phyloP scores from a whole-genome alignment of 257 asterid species.

The Penstemon newberryi region DNA sequence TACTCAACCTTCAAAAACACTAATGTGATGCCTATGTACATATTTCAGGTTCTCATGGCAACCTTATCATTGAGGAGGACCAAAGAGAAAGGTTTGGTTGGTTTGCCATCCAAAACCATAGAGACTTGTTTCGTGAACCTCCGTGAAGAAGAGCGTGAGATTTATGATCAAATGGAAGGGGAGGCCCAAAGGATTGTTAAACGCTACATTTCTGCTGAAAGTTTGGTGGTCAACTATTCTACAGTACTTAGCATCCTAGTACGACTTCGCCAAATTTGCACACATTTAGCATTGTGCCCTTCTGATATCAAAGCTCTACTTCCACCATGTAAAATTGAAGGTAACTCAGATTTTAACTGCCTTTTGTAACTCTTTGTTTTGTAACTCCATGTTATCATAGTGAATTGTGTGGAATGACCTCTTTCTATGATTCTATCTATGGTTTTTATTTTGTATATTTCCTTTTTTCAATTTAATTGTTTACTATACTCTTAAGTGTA shows the following conservation, averaged over 20 bases:
- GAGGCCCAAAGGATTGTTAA: conserved; percentile 44
- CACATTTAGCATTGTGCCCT: conserved; percentile 47
- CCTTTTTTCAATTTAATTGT: no score
- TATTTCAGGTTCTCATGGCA: conserved; percentile 52
- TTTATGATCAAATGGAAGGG: conserved; percentile 59
- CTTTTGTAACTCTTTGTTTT: no score
- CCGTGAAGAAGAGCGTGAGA: conserved; percentile 50
- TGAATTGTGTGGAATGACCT: no score
- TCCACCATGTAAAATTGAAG: conserved; percentile 72
- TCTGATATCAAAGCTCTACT: conserved; percentile 47
- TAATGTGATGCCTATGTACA: background rate
- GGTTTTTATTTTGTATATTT: no score
- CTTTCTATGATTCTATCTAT: no score
- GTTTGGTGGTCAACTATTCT: conserved; percentile 37
- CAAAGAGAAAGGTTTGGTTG: conserved; percentile 48
- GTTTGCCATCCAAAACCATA: conserved; percentile 50
- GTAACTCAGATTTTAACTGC: conserved; percentile 33
- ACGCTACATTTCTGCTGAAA: conserved; percentile 36
- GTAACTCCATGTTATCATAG: no score
- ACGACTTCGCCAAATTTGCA: conserved; percentile 62
- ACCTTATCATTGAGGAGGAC: conserved; percentile 62
- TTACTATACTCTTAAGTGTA: no score
- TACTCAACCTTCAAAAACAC: background rate
- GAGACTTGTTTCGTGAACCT: conserved; percentile 54
- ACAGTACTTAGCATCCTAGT: conserved; percentile 51